Conservation (phyloP, 257 asterid species). For the Nicotiana otophora region DNA sequence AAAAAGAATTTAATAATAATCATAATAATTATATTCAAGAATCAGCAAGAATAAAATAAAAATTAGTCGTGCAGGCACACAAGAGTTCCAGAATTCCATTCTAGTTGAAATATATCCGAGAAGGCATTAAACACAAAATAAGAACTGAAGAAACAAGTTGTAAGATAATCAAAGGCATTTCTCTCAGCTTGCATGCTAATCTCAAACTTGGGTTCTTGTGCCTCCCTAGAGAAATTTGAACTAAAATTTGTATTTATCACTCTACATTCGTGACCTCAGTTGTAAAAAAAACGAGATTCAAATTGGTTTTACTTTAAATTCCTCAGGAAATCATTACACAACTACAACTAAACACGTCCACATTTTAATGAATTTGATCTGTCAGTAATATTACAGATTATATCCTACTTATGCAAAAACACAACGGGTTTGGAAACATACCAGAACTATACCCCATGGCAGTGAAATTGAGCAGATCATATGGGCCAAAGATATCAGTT, state of each 20-base stretch:
- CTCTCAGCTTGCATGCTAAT: neutral
- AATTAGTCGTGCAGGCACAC: neutral
- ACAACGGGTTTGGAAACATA: conserved; percentile 15
- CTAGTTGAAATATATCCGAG: neutral
- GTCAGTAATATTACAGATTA: neutral
- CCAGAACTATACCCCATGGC: conserved; percentile 33
- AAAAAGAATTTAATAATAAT: neutral
- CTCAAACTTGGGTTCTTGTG: neutral
- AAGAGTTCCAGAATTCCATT: neutral
- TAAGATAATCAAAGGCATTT: neutral
- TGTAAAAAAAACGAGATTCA: neutral
- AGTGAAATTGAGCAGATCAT: conserved; percentile 49
- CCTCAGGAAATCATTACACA: neutral
- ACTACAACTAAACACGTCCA: neutral
- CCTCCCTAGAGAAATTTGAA: neutral
- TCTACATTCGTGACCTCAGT: neutral
- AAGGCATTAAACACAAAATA: neutral
- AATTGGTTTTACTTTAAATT: neutral
- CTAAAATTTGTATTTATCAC: neutral
- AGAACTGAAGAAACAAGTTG: neutral
- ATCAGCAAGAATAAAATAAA: neutral
- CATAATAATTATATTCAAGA: neutral
- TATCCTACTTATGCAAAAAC: neutral
- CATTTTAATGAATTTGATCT: neutral
- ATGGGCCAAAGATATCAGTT: conserved; percentile 42